Evolutionary conservation across 163 green algal species (phyloP).

Genomic region (Scenedesmus sp.): DNA sequence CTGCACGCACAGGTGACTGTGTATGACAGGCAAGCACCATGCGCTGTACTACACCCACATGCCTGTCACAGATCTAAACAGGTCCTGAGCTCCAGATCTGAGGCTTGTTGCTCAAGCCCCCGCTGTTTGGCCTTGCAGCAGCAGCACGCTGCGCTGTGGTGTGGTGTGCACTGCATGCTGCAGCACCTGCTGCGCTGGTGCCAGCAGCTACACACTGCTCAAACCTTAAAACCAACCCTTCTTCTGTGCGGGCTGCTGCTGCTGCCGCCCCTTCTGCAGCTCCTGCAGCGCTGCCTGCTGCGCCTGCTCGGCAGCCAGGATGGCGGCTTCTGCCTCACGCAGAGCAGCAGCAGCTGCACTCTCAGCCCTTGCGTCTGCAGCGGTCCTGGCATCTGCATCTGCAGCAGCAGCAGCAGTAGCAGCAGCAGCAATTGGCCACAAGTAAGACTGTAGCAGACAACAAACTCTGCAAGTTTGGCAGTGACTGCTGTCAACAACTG

Average conservation of each 20-base stretch:
- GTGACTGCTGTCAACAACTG: too few species aligned
- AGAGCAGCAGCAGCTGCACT: conserved; percentile 44
- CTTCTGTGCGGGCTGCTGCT: conserved; percentile 29
- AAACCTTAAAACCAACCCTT: conserved; percentile 49
- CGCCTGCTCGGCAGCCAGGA: conserved; percentile 22
- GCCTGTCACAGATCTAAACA: too few species aligned
- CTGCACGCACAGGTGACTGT: too few species aligned
- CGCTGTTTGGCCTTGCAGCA: not conserved
- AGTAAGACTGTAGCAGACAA: not conserved
- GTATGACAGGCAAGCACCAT: too few species aligned
- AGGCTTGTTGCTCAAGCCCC: too few species aligned
- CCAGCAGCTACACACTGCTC: too few species aligned
- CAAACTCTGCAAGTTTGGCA: too few species aligned
- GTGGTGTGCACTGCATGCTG: not conserved
- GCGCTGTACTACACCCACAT: too few species aligned
- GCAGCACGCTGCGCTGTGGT: not conserved
- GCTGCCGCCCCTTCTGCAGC: conserved; percentile 29
- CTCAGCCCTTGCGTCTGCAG: not conserved
- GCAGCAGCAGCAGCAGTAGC: too few species aligned
- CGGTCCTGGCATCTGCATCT: not conserved
- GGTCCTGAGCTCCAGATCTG: too few species aligned
- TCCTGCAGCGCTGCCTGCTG: conserved; percentile 43
- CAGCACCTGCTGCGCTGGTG: not conserved
- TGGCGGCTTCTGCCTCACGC: conserved; percentile 40
- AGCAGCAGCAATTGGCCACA: not conserved